These are phyloP conservation scores for Panus rudis DNA, from an alignment of 768 basidiomycete species.

Conservation along the genomic window DNA sequence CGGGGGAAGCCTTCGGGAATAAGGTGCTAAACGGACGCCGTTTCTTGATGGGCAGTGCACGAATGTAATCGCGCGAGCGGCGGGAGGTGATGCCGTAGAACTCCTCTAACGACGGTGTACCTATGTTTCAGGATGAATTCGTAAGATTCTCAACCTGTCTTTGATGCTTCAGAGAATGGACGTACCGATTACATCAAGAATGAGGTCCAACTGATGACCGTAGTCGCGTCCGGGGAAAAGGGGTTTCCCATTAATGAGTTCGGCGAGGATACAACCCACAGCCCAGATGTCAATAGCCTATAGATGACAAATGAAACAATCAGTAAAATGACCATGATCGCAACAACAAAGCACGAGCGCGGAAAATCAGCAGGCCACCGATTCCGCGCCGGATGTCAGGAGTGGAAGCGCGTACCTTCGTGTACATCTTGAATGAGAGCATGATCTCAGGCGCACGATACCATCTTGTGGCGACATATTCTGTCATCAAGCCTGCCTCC, in stretches of 20 bases:
- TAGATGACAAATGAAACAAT: no score
- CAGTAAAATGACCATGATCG: constrained; percentile 2
- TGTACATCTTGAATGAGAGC: constrained; percentile 89
- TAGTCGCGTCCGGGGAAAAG: constrained; percentile 87
- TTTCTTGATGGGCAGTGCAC: constrained; percentile 78
- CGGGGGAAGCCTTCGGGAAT: constrained; percentile 70
- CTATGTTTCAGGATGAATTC: constrained; percentile 21
- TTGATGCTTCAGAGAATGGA: not conserved
- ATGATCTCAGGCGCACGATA: constrained; percentile 94
- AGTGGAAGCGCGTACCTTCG: constrained; percentile 41
- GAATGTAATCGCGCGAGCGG: constrained; percentile 82
- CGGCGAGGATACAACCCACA: constrained; percentile 71
- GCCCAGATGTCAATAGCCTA: constrained; percentile 73
- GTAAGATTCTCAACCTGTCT: not conserved
- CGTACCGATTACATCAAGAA: constrained; percentile 78
- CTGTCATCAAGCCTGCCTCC: constrained; percentile 66
- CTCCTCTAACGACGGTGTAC: constrained; percentile 83
- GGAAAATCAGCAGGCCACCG: not conserved
- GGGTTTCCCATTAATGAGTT: constrained; percentile 73
- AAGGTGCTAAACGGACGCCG: constrained; percentile 60
- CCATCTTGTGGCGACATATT: constrained; percentile 90
- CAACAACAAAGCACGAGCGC: not conserved
- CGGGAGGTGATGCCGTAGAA: constrained; percentile 85
- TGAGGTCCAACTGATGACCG: constrained; percentile 82
- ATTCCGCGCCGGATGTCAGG: constrained; percentile 4